Conservation (phyloP, 306 rosid genomes). For the Canavalia ensiformis region DNA sequence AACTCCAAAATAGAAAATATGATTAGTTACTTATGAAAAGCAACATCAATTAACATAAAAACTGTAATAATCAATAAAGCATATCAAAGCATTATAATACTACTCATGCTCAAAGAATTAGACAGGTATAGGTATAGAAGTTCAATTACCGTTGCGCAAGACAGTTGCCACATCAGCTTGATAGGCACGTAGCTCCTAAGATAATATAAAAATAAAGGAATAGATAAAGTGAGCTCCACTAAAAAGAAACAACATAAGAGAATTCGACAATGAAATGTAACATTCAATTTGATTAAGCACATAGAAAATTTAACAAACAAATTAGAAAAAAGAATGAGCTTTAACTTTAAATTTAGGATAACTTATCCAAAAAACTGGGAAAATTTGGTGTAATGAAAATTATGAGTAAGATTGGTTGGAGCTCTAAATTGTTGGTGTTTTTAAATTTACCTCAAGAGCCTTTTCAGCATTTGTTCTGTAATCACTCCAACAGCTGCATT, state of each 20-base stretch:
- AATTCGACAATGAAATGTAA: slow-evolving; percentile 16
- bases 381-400: slow-evolving; percentile 18
- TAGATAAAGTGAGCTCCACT: slow-evolving; percentile 45
- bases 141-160: slow-evolving; percentile 83
- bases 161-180: slow-evolving; percentile 98
- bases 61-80: slow-evolving; percentile 33
- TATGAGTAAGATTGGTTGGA: slow-evolving; percentile 33
- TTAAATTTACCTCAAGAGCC: no score
- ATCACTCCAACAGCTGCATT: slow-evolving; percentile 95
- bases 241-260: slow-evolving; percentile 32
- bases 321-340: slow-evolving; percentile 15
- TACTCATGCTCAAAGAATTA: slow-evolving; percentile 31
- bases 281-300: slow-evolving; percentile 13
- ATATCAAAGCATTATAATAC: slow-evolving; percentile 39
- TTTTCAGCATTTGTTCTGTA: slow-evolving; percentile 89
- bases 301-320: slow-evolving; percentile 10
- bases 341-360: slow-evolving; percentile 27
- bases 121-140: slow-evolving; percentile 26
- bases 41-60: slow-evolving; percentile 22
- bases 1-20: slow-evolving; percentile 16
- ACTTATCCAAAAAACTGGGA: slow-evolving; percentile 25
- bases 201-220: slow-evolving; percentile 42
- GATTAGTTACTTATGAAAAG: slow-evolving; percentile 11
- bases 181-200: slow-evolving; percentile 96
- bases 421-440: slow-evolving; percentile 32